These are phyloP conservation scores for Chalciporus piperatus DNA, from an alignment of 768 basidiomycete species.

Conservation along the genomic window DNA sequence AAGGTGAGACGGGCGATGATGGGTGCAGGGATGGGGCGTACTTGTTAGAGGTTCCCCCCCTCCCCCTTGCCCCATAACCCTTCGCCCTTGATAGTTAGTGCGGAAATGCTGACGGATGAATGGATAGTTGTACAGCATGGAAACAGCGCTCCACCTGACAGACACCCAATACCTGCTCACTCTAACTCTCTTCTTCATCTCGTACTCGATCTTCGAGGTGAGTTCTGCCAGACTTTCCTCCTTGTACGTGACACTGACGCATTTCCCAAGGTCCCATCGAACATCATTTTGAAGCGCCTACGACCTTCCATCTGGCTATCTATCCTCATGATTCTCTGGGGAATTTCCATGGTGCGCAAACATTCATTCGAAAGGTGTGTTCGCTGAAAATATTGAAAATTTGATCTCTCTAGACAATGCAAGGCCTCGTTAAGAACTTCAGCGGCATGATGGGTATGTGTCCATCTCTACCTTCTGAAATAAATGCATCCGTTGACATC, in stretches of 20 bases:
- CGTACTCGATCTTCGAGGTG: constrained; percentile 72
- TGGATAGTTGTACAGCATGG: constrained; percentile 60
- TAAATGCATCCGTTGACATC: not conserved
- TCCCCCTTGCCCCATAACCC: not conserved
- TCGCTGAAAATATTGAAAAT: not conserved
- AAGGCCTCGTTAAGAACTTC: constrained; percentile 69
- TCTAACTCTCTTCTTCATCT: constrained; percentile 59
- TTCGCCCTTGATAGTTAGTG: not conserved
- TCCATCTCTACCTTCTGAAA: not conserved
- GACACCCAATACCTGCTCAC: constrained; percentile 65
- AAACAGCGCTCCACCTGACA: constrained; percentile 53
- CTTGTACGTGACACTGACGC: too few species aligned
- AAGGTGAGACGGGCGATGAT: constrained; percentile 6
- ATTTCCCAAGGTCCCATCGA: constrained; percentile 57
- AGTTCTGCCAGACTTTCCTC: too few species aligned
- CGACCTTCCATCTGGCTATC: constrained; percentile 79
- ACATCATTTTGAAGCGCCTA: constrained; percentile 68
- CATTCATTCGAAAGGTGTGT: not conserved
- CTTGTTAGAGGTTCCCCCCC: not conserved
- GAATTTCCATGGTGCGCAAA: constrained; percentile 61
- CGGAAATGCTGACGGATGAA: not conserved
- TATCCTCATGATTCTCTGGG: constrained; percentile 70
- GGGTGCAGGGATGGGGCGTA: not conserved
- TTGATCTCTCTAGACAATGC: constrained; percentile 51
- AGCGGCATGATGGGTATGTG: constrained; percentile 62